Evolutionary conservation across 208 protist genomes (phyloP).

Genomic region (Crithidia brevicula): DNA sequence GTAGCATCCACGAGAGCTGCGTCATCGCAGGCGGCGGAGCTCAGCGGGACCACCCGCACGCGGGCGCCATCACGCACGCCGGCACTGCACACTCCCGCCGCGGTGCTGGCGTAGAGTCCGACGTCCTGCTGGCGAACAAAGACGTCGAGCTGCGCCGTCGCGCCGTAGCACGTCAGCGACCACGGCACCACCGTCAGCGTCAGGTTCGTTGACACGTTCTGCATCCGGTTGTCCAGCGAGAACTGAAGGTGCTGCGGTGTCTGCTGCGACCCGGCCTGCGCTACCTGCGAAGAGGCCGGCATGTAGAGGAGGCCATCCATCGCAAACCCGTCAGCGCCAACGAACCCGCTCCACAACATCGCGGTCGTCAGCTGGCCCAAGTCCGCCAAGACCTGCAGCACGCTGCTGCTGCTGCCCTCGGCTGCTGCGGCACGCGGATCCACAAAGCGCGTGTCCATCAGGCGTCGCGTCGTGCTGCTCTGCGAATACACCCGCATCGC

Average conservation of each 20-base stretch:
- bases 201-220: conserved; percentile 23
- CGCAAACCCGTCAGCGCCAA: conserved; percentile 48
- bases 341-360: conserved; percentile 71
- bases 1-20: conserved; percentile 19
- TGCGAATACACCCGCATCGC: conserved; percentile 48
- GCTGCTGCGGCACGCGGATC: background rate
- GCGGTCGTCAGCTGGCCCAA: conserved; percentile 49
- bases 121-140: conserved; percentile 44
- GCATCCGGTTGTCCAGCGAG: conserved; percentile 36
- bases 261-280: conserved; percentile 2
- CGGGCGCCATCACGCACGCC: conserved; percentile 47
- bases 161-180: conserved; percentile 53
- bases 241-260: conserved; percentile 33
- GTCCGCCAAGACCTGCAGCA: conserved; percentile 21
- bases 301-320: conserved; percentile 59
- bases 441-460: conserved; percentile 61
- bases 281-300: conserved; percentile 26
- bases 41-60: conserved; percentile 50
- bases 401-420: background rate
- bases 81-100: conserved; percentile 35
- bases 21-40: conserved; percentile 26
- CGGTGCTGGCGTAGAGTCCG: conserved; percentile 39
- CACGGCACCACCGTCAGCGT: conserved; percentile 26
- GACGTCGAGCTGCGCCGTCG: conserved; percentile 16
- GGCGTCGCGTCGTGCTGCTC: conserved; percentile 40